These are phyloP conservation scores for Sugiyamaella castrensis DNA, from an alignment of 1,139 yeast genomes.

Conservation along the genomic window DNA sequence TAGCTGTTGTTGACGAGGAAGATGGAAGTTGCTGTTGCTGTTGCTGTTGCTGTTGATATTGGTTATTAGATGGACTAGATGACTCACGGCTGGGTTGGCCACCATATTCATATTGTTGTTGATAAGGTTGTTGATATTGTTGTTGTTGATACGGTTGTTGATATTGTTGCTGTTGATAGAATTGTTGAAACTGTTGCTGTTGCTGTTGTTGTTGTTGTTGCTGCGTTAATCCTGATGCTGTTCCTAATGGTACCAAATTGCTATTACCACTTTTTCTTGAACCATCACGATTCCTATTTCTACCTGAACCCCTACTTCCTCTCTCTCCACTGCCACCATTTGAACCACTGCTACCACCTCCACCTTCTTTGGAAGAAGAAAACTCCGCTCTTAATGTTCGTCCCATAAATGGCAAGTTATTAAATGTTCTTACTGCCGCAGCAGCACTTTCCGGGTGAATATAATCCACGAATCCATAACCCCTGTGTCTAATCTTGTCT, in stretches of 20 bases:
- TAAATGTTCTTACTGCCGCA: conserved; percentile 87
- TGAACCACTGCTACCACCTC: conserved; percentile 2
- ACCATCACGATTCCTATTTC: conserved; percentile 81
- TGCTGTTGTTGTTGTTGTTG: conserved; percentile 35
- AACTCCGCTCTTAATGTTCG: conserved; percentile 70
- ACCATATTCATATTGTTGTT: conserved; percentile 1
- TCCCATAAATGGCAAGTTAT: conserved; percentile 72
- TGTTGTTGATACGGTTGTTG: conserved; percentile 1
- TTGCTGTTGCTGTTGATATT: conserved; percentile 11
- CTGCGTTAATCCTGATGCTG: no score
- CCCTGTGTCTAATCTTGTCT: conserved; percentile 84
- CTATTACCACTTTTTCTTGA: conserved; percentile 72
- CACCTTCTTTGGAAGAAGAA: conserved; percentile 40
- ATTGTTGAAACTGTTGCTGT: conserved; percentile 68
- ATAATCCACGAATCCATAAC: conserved; percentile 84
- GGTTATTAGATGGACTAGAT: conserved; percentile 8
- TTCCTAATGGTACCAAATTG: conserved; percentile 66
- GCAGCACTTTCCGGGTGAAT: conserved; percentile 75
- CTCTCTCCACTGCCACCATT: neutral
- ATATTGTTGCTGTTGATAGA: conserved; percentile 35
- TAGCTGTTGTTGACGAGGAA: conserved; percentile 2
- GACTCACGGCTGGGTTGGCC: neutral
- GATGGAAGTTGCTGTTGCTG: conserved; percentile 5
- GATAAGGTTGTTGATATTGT: neutral
- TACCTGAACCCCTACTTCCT: conserved; percentile 56